phyloP scores from a whole-genome alignment of 208 protist genomes.

The Leptomonas pyrrhocoris region DNA sequence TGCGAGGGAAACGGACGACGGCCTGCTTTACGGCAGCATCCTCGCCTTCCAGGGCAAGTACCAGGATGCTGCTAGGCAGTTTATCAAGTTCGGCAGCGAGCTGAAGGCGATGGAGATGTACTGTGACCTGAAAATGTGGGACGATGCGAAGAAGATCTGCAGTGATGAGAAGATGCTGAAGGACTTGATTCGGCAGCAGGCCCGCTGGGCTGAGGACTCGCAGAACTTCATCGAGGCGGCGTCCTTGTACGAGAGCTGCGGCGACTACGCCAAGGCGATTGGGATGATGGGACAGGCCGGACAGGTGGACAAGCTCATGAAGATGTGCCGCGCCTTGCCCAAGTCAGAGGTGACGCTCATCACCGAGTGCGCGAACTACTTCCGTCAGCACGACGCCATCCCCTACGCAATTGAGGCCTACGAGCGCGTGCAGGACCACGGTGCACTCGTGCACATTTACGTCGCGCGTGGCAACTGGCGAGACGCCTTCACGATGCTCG shows the following conservation, averaged over 20 bases:
- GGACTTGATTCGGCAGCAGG: conserved; percentile 92
- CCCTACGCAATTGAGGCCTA: conserved; percentile 91
- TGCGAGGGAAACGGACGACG: conserved; percentile 24
- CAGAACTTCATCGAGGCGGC: conserved; percentile 90
- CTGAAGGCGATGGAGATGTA: conserved; percentile 94
- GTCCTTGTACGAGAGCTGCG: conserved; percentile 89
- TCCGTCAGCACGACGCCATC: conserved; percentile 76
- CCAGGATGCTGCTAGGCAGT: conserved; percentile 89
- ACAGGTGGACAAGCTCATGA: conserved; percentile 86
- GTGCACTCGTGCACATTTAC: conserved; percentile 88
- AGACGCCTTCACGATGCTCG: conserved; percentile 87
- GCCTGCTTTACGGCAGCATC: conserved; percentile 84
- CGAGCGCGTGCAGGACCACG: conserved; percentile 88
- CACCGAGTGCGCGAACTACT: conserved; percentile 85
- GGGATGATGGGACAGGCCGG: conserved; percentile 86
- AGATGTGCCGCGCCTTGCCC: conserved; percentile 80
- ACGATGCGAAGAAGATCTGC: conserved; percentile 91
- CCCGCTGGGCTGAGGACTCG: conserved; percentile 92
- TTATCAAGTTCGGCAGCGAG: conserved; percentile 80
- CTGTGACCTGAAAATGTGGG: conserved; percentile 95
- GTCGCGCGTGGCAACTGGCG: conserved; percentile 92
- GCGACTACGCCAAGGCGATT: conserved; percentile 87
- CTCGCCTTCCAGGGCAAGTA: conserved; percentile 95
- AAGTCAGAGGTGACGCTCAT: conserved; percentile 88
- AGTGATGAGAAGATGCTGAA: conserved; percentile 86